phyloP scores from a whole-genome alignment of 2,329 filamentous ascomycete species.

The Gremmenia infestans region DNA sequence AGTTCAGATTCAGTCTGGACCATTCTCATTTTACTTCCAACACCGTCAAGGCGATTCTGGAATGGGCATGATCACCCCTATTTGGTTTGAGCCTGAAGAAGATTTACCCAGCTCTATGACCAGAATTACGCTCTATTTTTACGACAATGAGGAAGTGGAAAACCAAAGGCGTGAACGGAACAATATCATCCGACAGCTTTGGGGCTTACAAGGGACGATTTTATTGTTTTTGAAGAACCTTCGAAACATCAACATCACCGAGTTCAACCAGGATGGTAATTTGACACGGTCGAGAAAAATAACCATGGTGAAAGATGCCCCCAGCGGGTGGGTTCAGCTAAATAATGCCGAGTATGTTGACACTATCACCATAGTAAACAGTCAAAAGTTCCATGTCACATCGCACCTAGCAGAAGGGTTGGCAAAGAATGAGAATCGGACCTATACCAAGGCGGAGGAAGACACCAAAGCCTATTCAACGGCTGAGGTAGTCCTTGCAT shows the following conservation, averaged over 20 bases:
- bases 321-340: neutral
- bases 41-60: conserved; percentile 30
- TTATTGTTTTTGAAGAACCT: conserved; percentile 9
- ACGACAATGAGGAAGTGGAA: neutral
- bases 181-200: conserved; percentile 4
- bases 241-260: conserved; percentile 2
- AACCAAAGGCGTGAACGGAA: neutral
- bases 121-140: conserved; percentile 2
- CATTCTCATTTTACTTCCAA: conserved; percentile 37
- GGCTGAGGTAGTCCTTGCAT: conserved; percentile 19
- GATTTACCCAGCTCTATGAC: conserved; percentile 1
- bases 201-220: conserved; percentile 2
- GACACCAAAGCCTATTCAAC: neutral
- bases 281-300: neutral
- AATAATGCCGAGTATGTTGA: neutral
- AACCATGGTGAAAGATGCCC: neutral
- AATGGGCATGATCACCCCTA: conserved; percentile 6
- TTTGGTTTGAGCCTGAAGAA: neutral
- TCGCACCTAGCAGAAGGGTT: neutral
- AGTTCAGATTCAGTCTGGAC: conserved; percentile 37
- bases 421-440: neutral
- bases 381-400: neutral
- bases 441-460: conserved; percentile 10
- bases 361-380: neutral
- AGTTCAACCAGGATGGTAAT: neutral